Percentiles rank a stretch among this genome's conserved stretches.
Evolutionary conservation across 305 asterid genomes (phyloP).

Genomic region (Fraxinus xanthoxyloides): DNA sequence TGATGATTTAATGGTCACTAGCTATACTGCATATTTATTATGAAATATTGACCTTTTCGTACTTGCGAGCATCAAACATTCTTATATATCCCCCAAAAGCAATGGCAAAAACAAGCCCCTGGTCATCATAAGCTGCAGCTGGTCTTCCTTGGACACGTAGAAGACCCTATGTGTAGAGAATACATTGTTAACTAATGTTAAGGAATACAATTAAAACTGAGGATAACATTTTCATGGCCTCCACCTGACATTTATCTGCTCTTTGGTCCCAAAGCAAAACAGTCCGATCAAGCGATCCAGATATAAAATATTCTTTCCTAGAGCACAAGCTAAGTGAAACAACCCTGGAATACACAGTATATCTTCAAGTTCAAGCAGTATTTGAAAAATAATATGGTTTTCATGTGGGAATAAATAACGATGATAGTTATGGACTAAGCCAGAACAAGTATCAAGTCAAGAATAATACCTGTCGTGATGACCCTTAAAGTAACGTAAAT

Average conservation of each 20-base stretch:
- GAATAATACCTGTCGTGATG: conserved; percentile 88
- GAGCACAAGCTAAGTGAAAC: conserved; percentile 88
- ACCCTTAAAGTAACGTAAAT: conserved; percentile 97
- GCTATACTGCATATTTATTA: conserved; percentile 14
- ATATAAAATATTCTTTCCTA: conserved; percentile 77
- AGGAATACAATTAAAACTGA: conserved; percentile 21
- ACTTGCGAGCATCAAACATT: conserved; percentile 92
- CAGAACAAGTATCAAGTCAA: conserved; percentile 14
- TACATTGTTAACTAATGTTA: conserved; percentile 18
- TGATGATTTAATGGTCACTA: conserved; percentile 2
- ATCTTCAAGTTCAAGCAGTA: conserved; percentile 11
- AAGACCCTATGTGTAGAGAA: conserved; percentile 64
- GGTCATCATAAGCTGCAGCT: conserved; percentile 87
- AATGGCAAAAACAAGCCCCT: conserved; percentile 84
- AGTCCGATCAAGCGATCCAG: conserved; percentile 90
- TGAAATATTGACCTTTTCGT: conserved; percentile 64
- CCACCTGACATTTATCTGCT: conserved; percentile 96
- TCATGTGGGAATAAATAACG: neutral
- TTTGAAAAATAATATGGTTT: neutral
- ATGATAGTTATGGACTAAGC: conserved; percentile 4
- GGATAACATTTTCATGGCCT: conserved; percentile 14
- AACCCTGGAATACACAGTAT: conserved; percentile 56
- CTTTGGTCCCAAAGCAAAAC: conserved; percentile 98
- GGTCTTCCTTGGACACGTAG: conserved; percentile 96
- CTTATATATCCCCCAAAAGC: conserved; percentile 91